Base-by-base conservation (phyloP, 768 basidiomycete genomes). In the Serendipita sp. region DNA sequence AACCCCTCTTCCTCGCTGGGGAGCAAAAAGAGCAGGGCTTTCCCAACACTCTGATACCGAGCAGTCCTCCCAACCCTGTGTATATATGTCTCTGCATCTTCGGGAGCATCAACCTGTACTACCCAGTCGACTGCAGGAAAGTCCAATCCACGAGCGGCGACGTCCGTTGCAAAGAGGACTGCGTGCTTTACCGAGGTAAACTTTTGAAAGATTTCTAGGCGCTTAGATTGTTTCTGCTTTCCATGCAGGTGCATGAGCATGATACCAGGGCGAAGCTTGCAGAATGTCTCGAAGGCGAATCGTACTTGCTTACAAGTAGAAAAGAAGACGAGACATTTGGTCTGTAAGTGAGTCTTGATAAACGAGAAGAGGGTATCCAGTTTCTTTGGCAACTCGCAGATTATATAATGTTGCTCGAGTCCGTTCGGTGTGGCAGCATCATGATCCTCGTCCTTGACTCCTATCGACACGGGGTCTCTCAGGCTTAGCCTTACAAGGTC, bases 71-170 rank as follows among this genome's bases (percentile, higher is more conserved):
- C 95, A 1, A 99, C 94, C 35, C 95, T 85, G 73, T 99, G 95
- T 45, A 99, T 91, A 73, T 99, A 97, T 10, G 93, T 99, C 56
- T 96, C 93, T 3, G 88, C 91, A 70, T 99, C 95, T 75, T 99
- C 95, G 0, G 95, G 95, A 2, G 90, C 91, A 73, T 99, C 95
- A 11, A 93, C 76, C 72, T 99, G 95, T 34, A 99, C 72, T 1
- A 99, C 95, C 95, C 95, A 98, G 73, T 96, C 91, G 23, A 99
- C 86, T 0, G 89, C 81, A 3, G 96, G 95, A 75, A 99, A 99
- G 75, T 99, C 95, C 65, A 98, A 78, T 1, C 95, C 95, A 65
- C 95, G 85, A 3, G 95, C 91, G 41, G 95, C 95, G 66, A 99
- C 87, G 72, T 99, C 95, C 10, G 95, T 99, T 16, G 94, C 93